phyloP scores from a whole-genome alignment of 768 basidiomycete species.

The Mycena haematopus region DNA sequence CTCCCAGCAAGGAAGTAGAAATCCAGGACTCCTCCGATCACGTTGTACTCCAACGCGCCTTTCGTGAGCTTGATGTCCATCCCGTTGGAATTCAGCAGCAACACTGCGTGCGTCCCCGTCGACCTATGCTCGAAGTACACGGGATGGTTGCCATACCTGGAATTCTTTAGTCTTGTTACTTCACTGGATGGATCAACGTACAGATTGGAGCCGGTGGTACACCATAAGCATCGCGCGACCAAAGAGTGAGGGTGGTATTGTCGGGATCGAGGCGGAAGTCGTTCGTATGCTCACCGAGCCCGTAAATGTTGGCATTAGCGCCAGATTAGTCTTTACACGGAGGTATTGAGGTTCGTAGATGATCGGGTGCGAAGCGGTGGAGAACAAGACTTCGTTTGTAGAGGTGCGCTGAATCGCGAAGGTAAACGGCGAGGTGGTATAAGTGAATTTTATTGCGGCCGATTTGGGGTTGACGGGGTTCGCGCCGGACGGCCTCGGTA shows the following conservation, averaged over 20 bases:
- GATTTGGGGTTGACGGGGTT: slow-evolving; percentile 35
- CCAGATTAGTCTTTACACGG: slow-evolving; percentile 72
- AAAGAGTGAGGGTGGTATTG: slow-evolving; percentile 58
- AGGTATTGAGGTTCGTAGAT: slow-evolving; percentile 83
- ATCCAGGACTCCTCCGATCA: slow-evolving; percentile 79
- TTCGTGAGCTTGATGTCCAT: slow-evolving; percentile 77
- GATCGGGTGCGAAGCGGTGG: slow-evolving; percentile 63
- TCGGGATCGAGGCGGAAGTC: slow-evolving; percentile 61
- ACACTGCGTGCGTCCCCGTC: slow-evolving; percentile 72
- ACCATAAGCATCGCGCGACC: slow-evolving; percentile 71
- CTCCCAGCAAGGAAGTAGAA: slow-evolving; percentile 82
- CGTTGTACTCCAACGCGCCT: slow-evolving; percentile 70
- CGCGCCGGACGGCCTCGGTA: slow-evolving; percentile 57
- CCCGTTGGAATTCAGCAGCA: slow-evolving; percentile 73
- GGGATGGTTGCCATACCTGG: slow-evolving; percentile 61
- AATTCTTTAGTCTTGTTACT: not conserved
- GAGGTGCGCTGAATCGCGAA: slow-evolving; percentile 60
- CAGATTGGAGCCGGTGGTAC: slow-evolving; percentile 63
- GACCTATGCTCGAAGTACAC: slow-evolving; percentile 74
- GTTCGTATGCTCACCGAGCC: slow-evolving; percentile 77
- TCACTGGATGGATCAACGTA: slow-evolving; percentile 40
- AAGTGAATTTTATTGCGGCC: slow-evolving; percentile 63
- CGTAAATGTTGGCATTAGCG: slow-evolving; percentile 71
- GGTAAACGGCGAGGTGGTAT: slow-evolving; percentile 63
- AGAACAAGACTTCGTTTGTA: slow-evolving; percentile 63